These are phyloP conservation scores for Firmiana major DNA, from an alignment of 345 rosid species.

Conservation along the genomic window DNA sequence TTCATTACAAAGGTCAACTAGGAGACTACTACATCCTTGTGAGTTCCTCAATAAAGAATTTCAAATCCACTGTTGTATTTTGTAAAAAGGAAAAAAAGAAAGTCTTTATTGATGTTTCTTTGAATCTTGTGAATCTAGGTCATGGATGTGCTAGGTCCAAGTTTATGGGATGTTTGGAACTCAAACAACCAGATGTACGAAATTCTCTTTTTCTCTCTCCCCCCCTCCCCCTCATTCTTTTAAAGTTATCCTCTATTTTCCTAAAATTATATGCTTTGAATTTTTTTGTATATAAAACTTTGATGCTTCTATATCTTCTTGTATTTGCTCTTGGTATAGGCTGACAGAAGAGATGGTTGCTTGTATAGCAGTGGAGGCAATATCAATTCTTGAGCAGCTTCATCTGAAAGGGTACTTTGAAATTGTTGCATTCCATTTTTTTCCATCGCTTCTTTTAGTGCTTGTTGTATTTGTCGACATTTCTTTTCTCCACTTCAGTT, in stretches of 20 bases:
- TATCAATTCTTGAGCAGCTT: constrained; percentile 85
- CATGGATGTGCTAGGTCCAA: constrained; percentile 89
- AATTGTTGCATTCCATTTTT: constrained; percentile 18
- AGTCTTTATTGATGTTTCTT: not conserved
- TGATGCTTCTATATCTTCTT: not conserved
- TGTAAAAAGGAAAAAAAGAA: constrained; percentile 10
- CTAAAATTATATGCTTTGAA: constrained; percentile 17
- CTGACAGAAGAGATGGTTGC: constrained; percentile 85
- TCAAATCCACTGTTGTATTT: not conserved
- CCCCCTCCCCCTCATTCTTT: not conserved
- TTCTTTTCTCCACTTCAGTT: constrained; percentile 40
- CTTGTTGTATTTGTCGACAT: not conserved
- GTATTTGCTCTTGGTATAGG: constrained; percentile 32
- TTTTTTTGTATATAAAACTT: constrained; percentile 8
- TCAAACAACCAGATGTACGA: constrained; percentile 36
- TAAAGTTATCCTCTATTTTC: constrained; percentile 4
- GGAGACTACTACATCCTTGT: constrained; percentile 85
- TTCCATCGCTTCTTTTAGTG: not conserved
- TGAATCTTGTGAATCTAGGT: constrained; percentile 44
- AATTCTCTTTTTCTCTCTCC: constrained; percentile 17
- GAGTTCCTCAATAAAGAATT: not conserved
- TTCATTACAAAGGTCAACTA: constrained; percentile 76
- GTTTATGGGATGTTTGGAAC: constrained; percentile 87
- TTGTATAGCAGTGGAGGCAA: constrained; percentile 85
- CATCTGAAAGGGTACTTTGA: constrained; percentile 68